Conservation (phyloP, 352 stramenopile species). For the Peronospora farinosa region DNA sequence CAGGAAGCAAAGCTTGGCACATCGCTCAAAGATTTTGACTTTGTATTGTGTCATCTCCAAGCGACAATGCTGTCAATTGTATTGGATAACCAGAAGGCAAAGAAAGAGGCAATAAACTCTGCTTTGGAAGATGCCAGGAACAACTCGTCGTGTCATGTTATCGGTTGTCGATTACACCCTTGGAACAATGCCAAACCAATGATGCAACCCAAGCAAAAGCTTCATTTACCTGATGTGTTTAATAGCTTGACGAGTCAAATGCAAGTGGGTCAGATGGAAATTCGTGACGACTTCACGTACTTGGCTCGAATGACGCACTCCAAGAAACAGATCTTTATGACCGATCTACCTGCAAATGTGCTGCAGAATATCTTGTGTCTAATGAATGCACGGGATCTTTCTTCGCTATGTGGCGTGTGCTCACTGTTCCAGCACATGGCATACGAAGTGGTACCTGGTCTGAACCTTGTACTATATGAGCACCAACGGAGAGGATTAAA, state of each 20-base stretch:
- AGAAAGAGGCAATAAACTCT: conserved; percentile 8
- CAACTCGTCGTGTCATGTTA: conserved; percentile 55
- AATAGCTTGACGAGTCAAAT: conserved; percentile 52
- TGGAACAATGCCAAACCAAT: conserved; percentile 6
- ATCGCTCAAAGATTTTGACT: conserved; percentile 49
- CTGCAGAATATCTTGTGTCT: conserved; percentile 58
- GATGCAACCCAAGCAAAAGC: conserved; percentile 17
- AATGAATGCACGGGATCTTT: conserved; percentile 54
- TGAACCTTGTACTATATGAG: conserved; percentile 66
- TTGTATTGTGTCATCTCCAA: conserved; percentile 57
- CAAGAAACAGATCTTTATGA: conserved; percentile 40
- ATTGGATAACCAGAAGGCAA: conserved; percentile 11
- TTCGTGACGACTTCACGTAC: conserved; percentile 65
- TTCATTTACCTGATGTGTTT: conserved; percentile 68
- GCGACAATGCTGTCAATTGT: conserved; percentile 33
- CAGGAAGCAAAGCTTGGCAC: conserved; percentile 19
- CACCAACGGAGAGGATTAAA: conserved; percentile 72
- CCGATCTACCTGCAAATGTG: conserved; percentile 51
- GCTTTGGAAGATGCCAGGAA: conserved; percentile 30
- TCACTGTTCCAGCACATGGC: conserved; percentile 73
- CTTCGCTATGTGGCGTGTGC: conserved; percentile 52
- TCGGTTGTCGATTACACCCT: conserved; percentile 52
- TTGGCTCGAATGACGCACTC: conserved; percentile 36
- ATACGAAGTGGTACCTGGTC: conserved; percentile 75
- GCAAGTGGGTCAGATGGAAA: conserved; percentile 53